Evolutionary conservation across 345 rosid species (phyloP), one percentile per base, ranked within the genome.

Genomic region (Alliaria petiolata): DNA sequence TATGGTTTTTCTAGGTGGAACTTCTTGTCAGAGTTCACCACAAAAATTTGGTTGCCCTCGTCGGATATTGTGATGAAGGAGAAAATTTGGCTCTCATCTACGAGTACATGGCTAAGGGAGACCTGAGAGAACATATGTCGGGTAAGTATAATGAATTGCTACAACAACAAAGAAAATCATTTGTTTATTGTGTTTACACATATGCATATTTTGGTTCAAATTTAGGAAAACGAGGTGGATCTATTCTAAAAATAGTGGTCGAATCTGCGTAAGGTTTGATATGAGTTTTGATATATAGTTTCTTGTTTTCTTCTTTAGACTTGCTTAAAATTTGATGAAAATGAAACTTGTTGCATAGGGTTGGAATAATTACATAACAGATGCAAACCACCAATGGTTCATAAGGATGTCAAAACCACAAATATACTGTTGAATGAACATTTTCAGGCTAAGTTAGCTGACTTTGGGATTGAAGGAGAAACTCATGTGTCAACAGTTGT

Each of bases 251-350:
- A 22, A 82, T 83, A 61, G 85, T 83, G 1, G 62, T 72, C 3
- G 85, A 83, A 17, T 84, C 82, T 19, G 89, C 87, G 11, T 78
- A 80, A 81, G 87, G 85, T 83, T 26, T 14, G 47, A 9, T 43
- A 62, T 38, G 6, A 45, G 19, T 47, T 19, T 33, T 1, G n/a
- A n/a, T n/a, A n/a, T n/a, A n/a, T n/a, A 4, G 7, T 5, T 8
- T 31, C 33, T 12, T 34, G 2, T 5, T 20, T 15, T 34, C 1
- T 3, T 25, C 1, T 7, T 2, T 1, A 14, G n/a, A n/a, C n/a
- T 58, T 40, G 14, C 7, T 61, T 31, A 12, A 38, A 16, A 30
- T 3, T n/a, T 60, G 20, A 17, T 59, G 19, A 20, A 19, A 67
- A 53, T 17, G 36, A 9, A 33, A 6, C 7, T 33, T 33, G 36